Evolutionary conservation across 2,329 filamentous ascomycete genomes (phyloP).

Genomic region (Talaromyces sp.): DNA sequence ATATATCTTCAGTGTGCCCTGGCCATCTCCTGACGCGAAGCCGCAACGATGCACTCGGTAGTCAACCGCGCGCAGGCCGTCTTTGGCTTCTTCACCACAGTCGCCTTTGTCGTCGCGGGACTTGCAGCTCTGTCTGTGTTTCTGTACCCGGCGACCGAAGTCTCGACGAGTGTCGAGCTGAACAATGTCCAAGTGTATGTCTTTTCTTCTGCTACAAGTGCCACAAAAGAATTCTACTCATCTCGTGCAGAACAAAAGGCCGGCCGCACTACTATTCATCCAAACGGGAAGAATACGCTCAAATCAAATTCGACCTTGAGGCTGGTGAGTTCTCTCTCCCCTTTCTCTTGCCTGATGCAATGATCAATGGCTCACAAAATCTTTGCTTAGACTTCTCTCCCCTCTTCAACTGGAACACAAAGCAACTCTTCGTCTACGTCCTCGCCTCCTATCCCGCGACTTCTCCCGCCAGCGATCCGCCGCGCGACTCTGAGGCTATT

Average conservation of each 20-base stretch:
- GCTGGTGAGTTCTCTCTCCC: slow-evolving; percentile 47
- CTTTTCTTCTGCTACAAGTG: not conserved
- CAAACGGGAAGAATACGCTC: slow-evolving; percentile 92
- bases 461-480: slow-evolving; percentile 31
- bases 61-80: slow-evolving; percentile 82
- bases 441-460: slow-evolving; percentile 65
- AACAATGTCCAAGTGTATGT: slow-evolving; percentile 77
- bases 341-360: not conserved
- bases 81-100: slow-evolving; percentile 97
- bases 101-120: slow-evolving; percentile 74
- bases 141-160: slow-evolving; percentile 44
- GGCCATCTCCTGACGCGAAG: not conserved
- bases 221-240: not conserved
- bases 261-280: slow-evolving; percentile 92
- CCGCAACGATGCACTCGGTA: slow-evolving; percentile 70
- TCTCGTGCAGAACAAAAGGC: slow-evolving; percentile 66
- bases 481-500: slow-evolving; percentile 58
- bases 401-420: slow-evolving; percentile 99
- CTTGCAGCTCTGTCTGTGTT: slow-evolving; percentile 79
- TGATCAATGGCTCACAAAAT: not conserved
- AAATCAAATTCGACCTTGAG: slow-evolving; percentile 88
- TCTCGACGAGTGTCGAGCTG: slow-evolving; percentile 50
- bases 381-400: slow-evolving; percentile 66
- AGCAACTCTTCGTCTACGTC: slow-evolving; percentile 95
- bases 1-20: not conserved